Evolutionary conservation across 257 asterid species (phyloP).

Genomic region (Parsonsia alboflavescens): DNA sequence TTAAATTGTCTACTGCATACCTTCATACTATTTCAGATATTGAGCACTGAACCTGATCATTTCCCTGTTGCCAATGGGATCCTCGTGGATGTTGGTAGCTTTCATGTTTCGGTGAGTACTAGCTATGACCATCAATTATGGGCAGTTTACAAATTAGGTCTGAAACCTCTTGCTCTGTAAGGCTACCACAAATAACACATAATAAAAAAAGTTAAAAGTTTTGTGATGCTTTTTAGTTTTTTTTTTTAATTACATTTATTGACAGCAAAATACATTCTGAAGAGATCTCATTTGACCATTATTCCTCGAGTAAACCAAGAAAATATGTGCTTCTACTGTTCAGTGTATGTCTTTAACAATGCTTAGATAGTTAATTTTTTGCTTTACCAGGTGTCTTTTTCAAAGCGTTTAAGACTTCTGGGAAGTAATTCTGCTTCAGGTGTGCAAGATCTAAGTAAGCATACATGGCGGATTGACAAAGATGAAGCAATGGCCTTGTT

Average conservation of each 20-base stretch:
- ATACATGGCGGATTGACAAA: conserved; percentile 82
- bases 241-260: not conserved
- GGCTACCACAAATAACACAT: not conserved
- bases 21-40: conserved; percentile 44
- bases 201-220: not conserved
- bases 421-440: conserved; percentile 41
- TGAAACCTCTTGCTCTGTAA: not conserved
- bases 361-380: conserved; percentile 3
- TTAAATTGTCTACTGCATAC: not conserved
- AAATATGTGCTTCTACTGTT: not conserved
- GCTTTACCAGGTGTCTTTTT: conserved; percentile 64
- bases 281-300: not conserved
- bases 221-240: not conserved
- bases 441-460: conserved; percentile 47
- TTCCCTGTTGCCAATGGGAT: conserved; percentile 72
- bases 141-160: not conserved
- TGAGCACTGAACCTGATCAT: conserved; percentile 73
- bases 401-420: conserved; percentile 76
- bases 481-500: conserved; percentile 72
- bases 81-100: conserved; percentile 56
- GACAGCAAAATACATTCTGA: not conserved
- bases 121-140: not conserved
- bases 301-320: not conserved
- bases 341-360: not conserved
- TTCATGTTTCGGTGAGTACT: conserved; percentile 66